Evolutionary conservation across 257 asterid genomes (phyloP), one percentile per base, ranked within the genome.

Genomic region (Paraleonurus japonicus): DNA sequence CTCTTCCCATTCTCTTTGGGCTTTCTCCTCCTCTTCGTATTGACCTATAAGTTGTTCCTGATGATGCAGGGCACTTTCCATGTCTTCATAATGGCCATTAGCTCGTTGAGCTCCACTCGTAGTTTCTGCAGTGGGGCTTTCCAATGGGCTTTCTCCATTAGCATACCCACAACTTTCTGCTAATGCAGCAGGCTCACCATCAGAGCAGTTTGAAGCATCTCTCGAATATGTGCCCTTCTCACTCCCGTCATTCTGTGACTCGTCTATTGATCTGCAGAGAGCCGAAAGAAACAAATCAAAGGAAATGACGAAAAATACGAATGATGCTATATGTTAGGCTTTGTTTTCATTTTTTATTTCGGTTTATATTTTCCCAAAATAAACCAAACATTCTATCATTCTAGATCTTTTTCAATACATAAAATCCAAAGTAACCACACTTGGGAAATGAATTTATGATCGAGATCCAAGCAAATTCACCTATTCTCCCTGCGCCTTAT

Each of bases 1-100:
- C 77, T 89, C 96, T 84, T 91, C 97, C 99, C 97, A 94, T 79
- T 89, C 94, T 69, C 87, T 83, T 75, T 93, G 96, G 47, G 92
- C 87, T 66, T 81, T 91, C 83, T 88, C 96, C 78, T 88, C 97
- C 61, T 82, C 92, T 82, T 85, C 94, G 61, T 77, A 86, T 70
- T 75, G 85, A 35, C 81, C 84, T 57, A 75, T 83, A 35, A 81
- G 88, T 62, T 84, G 88, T 1, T 82, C 88, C 79, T 88, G 94
- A 75, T 77, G 89, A 53, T 80, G 79, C 83, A 85, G 76, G 55
- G 96, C 88, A 62, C 88, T 84, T 85, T 86, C 84, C 82, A 83
- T 76, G 70, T 81, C 85, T 65, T 77, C 79, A 65, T 71, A 70
- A 65, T 70, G 84, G 57, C 64, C 72, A 58, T 81, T 70, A 75